phyloP scores from a whole-genome alignment of 31 red algal genomes.

The Asparagopsis taxiformis region DNA sequence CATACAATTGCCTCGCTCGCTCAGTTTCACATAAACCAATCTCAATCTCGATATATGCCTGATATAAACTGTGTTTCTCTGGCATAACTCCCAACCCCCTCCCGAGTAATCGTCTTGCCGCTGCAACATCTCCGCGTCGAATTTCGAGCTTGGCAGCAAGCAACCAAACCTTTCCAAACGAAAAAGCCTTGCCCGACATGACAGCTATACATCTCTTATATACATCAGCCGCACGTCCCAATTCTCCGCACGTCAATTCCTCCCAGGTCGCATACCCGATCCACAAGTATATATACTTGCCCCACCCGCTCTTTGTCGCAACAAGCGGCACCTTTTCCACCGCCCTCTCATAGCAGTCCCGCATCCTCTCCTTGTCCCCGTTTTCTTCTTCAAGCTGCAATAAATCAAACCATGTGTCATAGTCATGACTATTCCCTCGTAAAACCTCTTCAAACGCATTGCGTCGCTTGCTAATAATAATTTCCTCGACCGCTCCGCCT shows the following conservation, averaged over 20 bases:
- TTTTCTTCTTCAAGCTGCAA: slow-evolving; percentile 53
- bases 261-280: slow-evolving; percentile 84
- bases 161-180: slow-evolving; percentile 77
- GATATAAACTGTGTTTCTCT: slow-evolving; percentile 63
- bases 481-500: no score
- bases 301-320: slow-evolving; percentile 61
- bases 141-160: slow-evolving; percentile 65
- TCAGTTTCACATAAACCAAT: slow-evolving; percentile 65
- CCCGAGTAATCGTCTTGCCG: slow-evolving; percentile 70
- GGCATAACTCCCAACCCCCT: slow-evolving; percentile 58
- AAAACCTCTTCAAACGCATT: no score
- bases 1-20: slow-evolving; percentile 32
- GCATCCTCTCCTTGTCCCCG: slow-evolving; percentile 29
- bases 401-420: slow-evolving; percentile 88
- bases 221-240: slow-evolving; percentile 36
- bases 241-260: slow-evolving; percentile 49
- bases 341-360: slow-evolving; percentile 58
- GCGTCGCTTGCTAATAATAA: no score
- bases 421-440: slow-evolving; percentile 54
- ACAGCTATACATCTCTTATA: slow-evolving; percentile 48
- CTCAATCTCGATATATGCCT: slow-evolving; percentile 79
- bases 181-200: slow-evolving; percentile 49
- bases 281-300: slow-evolving; percentile 87
- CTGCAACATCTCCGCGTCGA: slow-evolving; percentile 42
- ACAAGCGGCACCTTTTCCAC: slow-evolving; percentile 42